Conservation (phyloP, 2,329 filamentous ascomycete species). For the Aspergillus sp. region DNA sequence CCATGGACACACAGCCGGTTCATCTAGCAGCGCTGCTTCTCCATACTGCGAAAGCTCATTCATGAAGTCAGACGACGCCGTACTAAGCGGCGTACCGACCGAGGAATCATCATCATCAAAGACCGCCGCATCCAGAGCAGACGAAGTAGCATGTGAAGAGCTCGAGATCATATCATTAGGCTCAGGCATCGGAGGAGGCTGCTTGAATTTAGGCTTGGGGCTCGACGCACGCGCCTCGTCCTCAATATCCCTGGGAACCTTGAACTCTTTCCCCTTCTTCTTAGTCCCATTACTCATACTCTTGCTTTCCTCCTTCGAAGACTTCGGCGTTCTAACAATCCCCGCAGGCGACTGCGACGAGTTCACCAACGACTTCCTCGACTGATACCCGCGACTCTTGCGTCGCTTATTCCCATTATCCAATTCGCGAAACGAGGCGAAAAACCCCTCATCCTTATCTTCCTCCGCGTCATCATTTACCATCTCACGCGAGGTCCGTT, state of each 20-base stretch:
- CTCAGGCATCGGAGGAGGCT: conserved; percentile 25
- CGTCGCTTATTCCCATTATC: conserved; percentile 15
- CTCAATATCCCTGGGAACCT: conserved; percentile 28
- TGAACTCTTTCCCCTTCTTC: conserved; percentile 21
- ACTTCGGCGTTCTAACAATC: conserved; percentile 9
- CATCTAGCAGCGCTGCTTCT: conserved; percentile 9
- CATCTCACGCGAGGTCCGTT: conserved; percentile 16
- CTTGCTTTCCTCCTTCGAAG: conserved; percentile 11
- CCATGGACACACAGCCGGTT: conserved; percentile 61
- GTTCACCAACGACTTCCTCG: conserved; percentile 16
- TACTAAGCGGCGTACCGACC: conserved; percentile 37
- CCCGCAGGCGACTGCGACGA: conserved; percentile 14
- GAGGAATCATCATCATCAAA: conserved; percentile 32
- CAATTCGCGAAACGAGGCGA: conserved; percentile 12
- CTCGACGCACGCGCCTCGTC: conserved; percentile 10
- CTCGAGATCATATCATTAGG: conserved; percentile 24
- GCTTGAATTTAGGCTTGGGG: conserved; percentile 26
- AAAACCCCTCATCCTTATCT: conserved; percentile 11
- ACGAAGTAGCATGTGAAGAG: conserved; percentile 31
- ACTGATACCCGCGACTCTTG: conserved; percentile 20
- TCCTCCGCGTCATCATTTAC: not conserved
- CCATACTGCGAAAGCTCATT: conserved; percentile 19
- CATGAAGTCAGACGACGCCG: conserved; percentile 22
- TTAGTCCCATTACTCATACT: conserved; percentile 5
- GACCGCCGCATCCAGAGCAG: conserved; percentile 20